A percentile compares a stretch with the other conserved stretches of the same genome.
These are phyloP conservation scores for Russula sp. DNA, from an alignment of 768 basidiomycete genomes.

Conservation along the genomic window DNA sequence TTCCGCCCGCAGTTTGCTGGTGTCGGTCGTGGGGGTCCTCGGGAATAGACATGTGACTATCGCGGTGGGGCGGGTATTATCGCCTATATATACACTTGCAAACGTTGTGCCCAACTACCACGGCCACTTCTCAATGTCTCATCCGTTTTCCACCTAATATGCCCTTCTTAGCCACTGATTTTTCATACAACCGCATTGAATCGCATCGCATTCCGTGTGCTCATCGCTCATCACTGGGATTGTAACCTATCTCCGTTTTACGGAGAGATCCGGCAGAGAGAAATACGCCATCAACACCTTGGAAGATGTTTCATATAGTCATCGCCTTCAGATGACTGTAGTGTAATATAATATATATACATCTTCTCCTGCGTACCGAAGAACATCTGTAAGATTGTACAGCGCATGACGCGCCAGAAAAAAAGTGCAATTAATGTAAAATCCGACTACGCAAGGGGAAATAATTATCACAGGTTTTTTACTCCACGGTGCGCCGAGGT, in stretches of 20 bases:
- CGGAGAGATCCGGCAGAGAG: too few relatives aligned
- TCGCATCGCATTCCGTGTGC: too few relatives aligned
- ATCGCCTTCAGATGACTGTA: too few relatives aligned
- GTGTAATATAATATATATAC: background rate
- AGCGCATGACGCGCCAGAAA: background rate
- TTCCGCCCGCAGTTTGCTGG: constrained; percentile 85
- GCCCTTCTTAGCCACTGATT: too few relatives aligned
- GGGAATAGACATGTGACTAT: constrained; percentile 37
- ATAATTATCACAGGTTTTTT: constrained; percentile 11
- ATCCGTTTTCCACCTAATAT: background rate
- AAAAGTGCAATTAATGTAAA: constrained; percentile 9
- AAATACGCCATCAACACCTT: too few relatives aligned
- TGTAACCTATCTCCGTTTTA: too few relatives aligned
- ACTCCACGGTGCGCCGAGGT: background rate
- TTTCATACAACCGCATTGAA: too few relatives aligned
- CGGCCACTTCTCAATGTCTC: background rate
- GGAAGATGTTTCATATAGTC: too few relatives aligned
- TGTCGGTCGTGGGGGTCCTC: constrained; percentile 81
- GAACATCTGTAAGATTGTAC: background rate
- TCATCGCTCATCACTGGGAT: too few relatives aligned
- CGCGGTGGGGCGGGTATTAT: background rate
- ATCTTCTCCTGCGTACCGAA: background rate
- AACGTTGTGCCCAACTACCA: background rate
- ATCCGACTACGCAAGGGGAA: background rate
- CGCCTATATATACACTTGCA: background rate